These are phyloP conservation scores for Lepidium africanum DNA, from an alignment of 345 rosid species.

Conservation along the genomic window DNA sequence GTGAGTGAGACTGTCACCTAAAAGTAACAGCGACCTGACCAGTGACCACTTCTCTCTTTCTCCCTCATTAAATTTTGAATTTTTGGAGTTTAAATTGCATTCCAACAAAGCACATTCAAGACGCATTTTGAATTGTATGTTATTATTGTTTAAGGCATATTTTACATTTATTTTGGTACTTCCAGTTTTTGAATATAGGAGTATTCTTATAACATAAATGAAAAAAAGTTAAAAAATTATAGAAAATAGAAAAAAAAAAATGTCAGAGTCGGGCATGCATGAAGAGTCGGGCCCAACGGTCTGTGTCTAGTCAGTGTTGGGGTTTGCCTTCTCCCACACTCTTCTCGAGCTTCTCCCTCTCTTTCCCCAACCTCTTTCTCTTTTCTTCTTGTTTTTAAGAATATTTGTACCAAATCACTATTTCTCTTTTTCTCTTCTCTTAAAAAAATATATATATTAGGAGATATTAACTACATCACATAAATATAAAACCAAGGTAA, in stretches of 20 bases:
- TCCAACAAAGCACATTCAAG: neutral
- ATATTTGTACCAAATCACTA: too few species aligned
- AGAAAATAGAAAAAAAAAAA: neutral
- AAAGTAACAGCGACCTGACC: conserved; percentile 1
- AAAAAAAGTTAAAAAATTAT: neutral
- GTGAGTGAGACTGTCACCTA: conserved; percentile 22
- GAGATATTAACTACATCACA: too few species aligned
- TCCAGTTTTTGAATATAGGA: neutral
- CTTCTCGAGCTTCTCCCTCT: conserved; percentile 24
- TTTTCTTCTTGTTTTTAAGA: too few species aligned
- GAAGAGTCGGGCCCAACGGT: conserved; percentile 29
- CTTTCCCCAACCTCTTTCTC: conserved; percentile 13
- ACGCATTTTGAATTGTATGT: neutral
- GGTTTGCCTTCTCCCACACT: conserved; percentile 26
- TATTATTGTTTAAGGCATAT: neutral
- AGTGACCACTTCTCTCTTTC: too few species aligned
- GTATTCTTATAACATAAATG: neutral
- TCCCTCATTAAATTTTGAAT: conserved; percentile 8
- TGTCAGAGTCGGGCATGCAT: conserved; percentile 18
- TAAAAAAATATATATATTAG: too few species aligned
- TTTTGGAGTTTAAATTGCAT: conserved; percentile 1
- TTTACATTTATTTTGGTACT: neutral
- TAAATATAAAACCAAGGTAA: too few species aligned
- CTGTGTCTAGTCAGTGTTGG: conserved; percentile 26
- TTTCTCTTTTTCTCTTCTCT: too few species aligned